Evolutionary conservation across 306 rosid genomes (phyloP).

Genomic region (Fragaria iinumae): DNA sequence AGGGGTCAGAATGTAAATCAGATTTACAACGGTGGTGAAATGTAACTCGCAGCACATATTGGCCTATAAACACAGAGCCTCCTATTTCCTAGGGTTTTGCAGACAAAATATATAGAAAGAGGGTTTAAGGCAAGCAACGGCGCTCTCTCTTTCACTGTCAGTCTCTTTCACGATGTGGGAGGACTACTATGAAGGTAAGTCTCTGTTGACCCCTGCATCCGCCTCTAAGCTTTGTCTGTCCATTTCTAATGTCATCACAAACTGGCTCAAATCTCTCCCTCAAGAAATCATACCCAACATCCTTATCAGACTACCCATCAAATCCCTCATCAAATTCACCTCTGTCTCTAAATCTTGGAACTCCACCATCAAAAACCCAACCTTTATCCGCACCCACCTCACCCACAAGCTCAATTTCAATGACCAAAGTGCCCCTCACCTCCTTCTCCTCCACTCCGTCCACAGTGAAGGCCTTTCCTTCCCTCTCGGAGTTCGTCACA

Average conservation of each 20-base stretch:
- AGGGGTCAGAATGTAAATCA: too few relatives aligned
- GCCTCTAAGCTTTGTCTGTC: background rate
- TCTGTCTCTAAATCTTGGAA: conserved; percentile 7
- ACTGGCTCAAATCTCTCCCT: background rate
- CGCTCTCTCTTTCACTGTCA: too few relatives aligned
- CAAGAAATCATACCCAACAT: background rate
- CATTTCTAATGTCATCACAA: background rate
- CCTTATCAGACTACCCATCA: background rate
- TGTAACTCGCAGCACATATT: too few relatives aligned
- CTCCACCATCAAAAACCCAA: background rate
- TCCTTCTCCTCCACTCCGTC: background rate
- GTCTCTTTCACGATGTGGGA: background rate
- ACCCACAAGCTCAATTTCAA: background rate
- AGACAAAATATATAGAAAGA: too few relatives aligned
- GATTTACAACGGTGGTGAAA: too few relatives aligned
- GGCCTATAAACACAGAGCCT: too few relatives aligned
- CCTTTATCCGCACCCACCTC: background rate
- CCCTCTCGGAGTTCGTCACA: background rate
- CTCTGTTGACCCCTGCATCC: background rate
- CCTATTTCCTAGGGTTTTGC: too few relatives aligned
- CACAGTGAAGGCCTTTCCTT: background rate
- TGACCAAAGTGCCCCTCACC: background rate
- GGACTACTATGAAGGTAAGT: background rate
- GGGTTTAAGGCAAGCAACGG: too few relatives aligned
- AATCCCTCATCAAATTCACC: background rate